phyloP scores from a whole-genome alignment of 2,329 filamentous ascomycete genomes.

The Boeremia lycopersici region DNA sequence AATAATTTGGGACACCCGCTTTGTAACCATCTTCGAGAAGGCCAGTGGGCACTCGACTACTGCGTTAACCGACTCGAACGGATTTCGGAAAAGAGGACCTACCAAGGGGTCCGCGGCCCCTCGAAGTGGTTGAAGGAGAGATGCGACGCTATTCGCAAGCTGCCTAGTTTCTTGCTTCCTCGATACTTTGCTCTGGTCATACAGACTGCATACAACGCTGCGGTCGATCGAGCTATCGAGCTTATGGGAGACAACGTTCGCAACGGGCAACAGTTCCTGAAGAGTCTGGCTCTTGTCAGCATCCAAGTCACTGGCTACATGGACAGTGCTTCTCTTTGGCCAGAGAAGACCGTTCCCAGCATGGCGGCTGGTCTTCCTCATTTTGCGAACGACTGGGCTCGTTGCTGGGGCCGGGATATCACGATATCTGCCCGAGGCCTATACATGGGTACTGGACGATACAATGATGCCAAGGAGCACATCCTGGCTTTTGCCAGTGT shows the following conservation, averaged over 20 bases:
- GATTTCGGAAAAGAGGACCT: slow-evolving; percentile 67
- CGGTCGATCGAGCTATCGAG: slow-evolving; percentile 76
- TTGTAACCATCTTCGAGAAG: slow-evolving; percentile 89
- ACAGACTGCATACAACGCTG: slow-evolving; percentile 84
- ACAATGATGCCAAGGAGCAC: slow-evolving; percentile 87
- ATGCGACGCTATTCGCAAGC: slow-evolving; percentile 81
- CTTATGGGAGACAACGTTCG: slow-evolving; percentile 79
- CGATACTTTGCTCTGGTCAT: slow-evolving; percentile 92
- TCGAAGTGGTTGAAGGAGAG: slow-evolving; percentile 81
- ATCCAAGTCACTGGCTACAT: slow-evolving; percentile 89
- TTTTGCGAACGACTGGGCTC: slow-evolving; percentile 90
- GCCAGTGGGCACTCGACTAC: slow-evolving; percentile 92
- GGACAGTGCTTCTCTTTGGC: slow-evolving; percentile 89
- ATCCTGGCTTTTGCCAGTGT: slow-evolving; percentile 95
- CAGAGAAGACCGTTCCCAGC: slow-evolving; percentile 80
- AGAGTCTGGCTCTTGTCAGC: slow-evolving; percentile 88
- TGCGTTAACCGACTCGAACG: slow-evolving; percentile 78
- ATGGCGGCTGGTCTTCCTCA: slow-evolving; percentile 92
- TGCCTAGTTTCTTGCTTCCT: slow-evolving; percentile 89
- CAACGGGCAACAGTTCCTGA: slow-evolving; percentile 85
- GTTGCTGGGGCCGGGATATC: slow-evolving; percentile 96
- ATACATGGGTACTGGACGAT: slow-evolving; percentile 88
- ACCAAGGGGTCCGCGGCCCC: slow-evolving; percentile 67
- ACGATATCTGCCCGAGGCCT: slow-evolving; percentile 94
- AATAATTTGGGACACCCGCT: slow-evolving; percentile 94